A percentile compares a stretch with the other conserved stretches of the same genome.
Conservation (phyloP, 208 protist genomes). For the Crithidia sp. region DNA sequence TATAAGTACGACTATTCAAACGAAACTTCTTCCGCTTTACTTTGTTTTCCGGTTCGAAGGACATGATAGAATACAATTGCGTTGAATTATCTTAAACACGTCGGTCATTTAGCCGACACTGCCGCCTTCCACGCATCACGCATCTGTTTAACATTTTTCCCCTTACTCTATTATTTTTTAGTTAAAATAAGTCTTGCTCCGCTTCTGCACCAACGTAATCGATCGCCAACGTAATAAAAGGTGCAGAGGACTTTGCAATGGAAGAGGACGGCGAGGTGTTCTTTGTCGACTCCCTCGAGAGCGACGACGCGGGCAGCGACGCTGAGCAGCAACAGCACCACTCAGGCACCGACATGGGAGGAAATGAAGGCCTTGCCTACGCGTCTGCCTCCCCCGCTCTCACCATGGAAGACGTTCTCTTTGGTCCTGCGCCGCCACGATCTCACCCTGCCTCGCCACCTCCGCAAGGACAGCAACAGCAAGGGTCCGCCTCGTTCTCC, state of each 20-base stretch:
- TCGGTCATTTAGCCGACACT: too few relatives aligned
- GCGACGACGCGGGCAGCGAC: conserved; percentile 5
- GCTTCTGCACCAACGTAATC: too few relatives aligned
- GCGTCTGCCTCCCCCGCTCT: neutral
- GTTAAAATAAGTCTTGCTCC: too few relatives aligned
- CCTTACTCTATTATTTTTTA: too few relatives aligned
- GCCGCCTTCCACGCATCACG: too few relatives aligned
- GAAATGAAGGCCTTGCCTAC: neutral
- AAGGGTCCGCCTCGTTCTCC: neutral
- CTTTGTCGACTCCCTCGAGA: conserved; percentile 15
- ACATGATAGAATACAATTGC: too few relatives aligned
- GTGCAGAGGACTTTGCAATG: neutral
- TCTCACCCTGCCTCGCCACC: neutral
- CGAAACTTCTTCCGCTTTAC: too few relatives aligned
- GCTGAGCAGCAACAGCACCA: neutral
- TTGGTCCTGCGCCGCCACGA: conserved; percentile 10
- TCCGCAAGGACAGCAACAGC: neutral
- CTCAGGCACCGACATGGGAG: neutral
- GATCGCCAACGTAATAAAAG: too few relatives aligned
- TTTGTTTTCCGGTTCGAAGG: too few relatives aligned
- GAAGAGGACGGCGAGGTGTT: conserved; percentile 15
- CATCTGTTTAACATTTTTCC: too few relatives aligned
- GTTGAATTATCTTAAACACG: too few relatives aligned
- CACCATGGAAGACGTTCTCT: conserved; percentile 33
- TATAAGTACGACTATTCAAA: too few relatives aligned